Base-by-base conservation (phyloP, 352 stramenopile genomes). In the Globisporangium radiosum region DNA sequence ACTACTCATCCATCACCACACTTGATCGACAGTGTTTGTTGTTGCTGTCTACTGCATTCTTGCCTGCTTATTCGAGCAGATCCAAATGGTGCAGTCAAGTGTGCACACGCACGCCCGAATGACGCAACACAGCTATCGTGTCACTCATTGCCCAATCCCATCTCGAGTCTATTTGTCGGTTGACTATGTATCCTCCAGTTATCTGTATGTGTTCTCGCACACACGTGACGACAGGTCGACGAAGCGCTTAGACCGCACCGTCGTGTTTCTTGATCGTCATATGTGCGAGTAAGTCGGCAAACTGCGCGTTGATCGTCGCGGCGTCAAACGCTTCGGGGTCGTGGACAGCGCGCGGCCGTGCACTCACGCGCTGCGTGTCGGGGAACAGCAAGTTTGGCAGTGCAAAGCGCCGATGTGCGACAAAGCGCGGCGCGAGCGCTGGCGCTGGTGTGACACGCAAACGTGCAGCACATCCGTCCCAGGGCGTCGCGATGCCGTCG, bases 311-410 rank as follows among this genome's bases (percentile, higher is more conserved):
- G 59, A 91, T 91, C 11, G 62, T 60, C 5, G 70, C 68, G 10
- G 65, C 70, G 11, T 89, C 81, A 45, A 89, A 91, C 8, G 55
- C 70, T 59, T 91, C 81, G 2, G 68, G 68, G 25, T 80, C 52
- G 38, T 89, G 68, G 13, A 61, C 49, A 2, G 38, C 5, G 25
- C 66, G 76, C 67, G 88, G 75, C 40, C 73, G 74, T 17, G 64
- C 79, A 11, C 70, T 87, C 59, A 94, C 80, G 0, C 85, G 80
- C 5, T 65, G 60, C 8, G 81, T 77, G 51, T 94, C 82, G 0
- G 82, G 81, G 17, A 92, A 89, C 10, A 92, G 57, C 14, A 90
- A 77, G 43, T 78, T 85, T 1, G 80, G 80, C 47, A 94, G 56
- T 11, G 81, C 83, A 19, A 73, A 59, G 17, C 84, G 70, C 38